Conservation (phyloP, 176 grass and related monocot genomes). For the Poa annua region DNA sequence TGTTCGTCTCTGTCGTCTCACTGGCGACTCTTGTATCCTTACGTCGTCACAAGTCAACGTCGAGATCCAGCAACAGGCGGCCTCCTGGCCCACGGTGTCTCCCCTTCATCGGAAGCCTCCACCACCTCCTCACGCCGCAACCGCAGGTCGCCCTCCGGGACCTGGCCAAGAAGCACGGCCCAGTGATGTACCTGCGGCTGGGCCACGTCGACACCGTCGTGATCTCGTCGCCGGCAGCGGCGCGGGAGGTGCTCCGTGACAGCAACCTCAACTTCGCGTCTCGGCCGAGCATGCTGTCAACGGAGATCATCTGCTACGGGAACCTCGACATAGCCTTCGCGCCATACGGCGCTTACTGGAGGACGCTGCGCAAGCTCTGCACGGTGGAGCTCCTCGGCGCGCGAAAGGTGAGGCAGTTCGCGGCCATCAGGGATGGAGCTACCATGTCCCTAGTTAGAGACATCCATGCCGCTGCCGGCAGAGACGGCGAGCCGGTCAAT, state of each 20-base stretch:
- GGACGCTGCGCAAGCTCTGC: slow-evolving; percentile 43
- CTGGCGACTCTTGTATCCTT: neutral
- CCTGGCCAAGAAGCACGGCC: slow-evolving; percentile 29
- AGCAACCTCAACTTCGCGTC: slow-evolving; percentile 30
- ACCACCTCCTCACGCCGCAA: slow-evolving; percentile 33
- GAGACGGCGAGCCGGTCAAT: neutral
- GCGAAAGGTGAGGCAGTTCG: slow-evolving; percentile 37
- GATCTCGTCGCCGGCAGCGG: slow-evolving; percentile 34
- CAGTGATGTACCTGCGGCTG: slow-evolving; percentile 44
- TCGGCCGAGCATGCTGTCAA: slow-evolving; percentile 1
- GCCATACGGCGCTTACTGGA: slow-evolving; percentile 48
- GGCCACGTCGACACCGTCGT: slow-evolving; percentile 44
- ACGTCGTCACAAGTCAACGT: neutral
- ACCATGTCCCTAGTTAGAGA: neutral
- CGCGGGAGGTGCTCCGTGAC: slow-evolving; percentile 43
- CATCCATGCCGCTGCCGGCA: too few species aligned
- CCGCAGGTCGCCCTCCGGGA: slow-evolving; percentile 30
- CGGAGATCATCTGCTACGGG: slow-evolving; percentile 31
- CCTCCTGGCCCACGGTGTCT: slow-evolving; percentile 43
- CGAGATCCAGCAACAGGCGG: neutral
- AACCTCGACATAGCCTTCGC: slow-evolving; percentile 37
- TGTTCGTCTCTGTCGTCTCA: neutral
- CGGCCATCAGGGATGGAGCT: slow-evolving; percentile 15
- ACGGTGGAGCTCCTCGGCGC: slow-evolving; percentile 40
- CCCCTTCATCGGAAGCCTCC: slow-evolving; percentile 43